Conservation (phyloP, 371 early-diverging fungal genomes). For the Mortierella sp. region DNA sequence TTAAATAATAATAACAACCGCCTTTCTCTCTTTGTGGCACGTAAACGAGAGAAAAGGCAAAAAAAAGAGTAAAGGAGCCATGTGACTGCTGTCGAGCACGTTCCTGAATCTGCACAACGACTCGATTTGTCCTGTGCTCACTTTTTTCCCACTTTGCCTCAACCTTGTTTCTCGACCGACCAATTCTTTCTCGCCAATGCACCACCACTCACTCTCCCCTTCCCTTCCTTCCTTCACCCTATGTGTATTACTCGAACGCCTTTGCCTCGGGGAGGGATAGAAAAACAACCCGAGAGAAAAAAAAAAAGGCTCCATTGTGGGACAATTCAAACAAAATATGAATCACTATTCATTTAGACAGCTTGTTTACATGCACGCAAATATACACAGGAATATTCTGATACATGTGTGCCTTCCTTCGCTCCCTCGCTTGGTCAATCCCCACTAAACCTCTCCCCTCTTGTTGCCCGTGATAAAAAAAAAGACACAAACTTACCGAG, state of each 20-base stretch:
- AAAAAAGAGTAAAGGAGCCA: neutral
- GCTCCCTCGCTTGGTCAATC: neutral
- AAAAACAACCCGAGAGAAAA: neutral
- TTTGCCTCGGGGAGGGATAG: neutral
- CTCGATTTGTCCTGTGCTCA: conserved; percentile 17
- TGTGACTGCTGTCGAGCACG: conserved; percentile 17
- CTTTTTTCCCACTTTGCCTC: neutral
- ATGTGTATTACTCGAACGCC: too few relatives aligned
- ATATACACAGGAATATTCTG: neutral
- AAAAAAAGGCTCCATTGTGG: conserved; percentile 1
- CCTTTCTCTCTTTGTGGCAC: neutral
- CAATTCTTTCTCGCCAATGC: neutral
- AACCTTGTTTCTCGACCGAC: neutral
- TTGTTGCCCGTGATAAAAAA: neutral
- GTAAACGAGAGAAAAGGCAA: neutral
- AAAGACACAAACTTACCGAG: conserved; percentile 25
- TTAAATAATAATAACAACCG: neutral
- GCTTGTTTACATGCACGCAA: neutral
- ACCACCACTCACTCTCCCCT: neutral
- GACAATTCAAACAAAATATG: neutral
- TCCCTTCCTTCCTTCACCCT: neutral
- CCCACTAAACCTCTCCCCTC: neutral
- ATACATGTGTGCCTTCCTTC: neutral
- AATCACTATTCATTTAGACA: neutral
- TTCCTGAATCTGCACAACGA: conserved; percentile 36